phyloP scores from a whole-genome alignment of 192 early-diverging fungal genomes.

The Chytriomyces hyalinus region DNA sequence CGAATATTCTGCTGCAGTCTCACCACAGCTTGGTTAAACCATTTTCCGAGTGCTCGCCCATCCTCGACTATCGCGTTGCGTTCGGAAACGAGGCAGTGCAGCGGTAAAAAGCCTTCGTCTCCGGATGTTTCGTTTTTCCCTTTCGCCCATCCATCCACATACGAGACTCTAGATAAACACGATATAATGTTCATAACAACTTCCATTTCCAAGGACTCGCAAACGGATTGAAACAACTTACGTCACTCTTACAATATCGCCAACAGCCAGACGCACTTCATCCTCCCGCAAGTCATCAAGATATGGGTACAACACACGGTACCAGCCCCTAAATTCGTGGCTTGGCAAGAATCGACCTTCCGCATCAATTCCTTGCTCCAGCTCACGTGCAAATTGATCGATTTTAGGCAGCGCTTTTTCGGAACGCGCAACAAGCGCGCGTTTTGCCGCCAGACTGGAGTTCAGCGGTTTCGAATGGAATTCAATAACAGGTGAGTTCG shows the following conservation, averaged over 20 bases:
- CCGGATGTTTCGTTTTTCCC: constrained; percentile 13
- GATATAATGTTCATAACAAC: neutral
- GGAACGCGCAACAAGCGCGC: too few relatives aligned
- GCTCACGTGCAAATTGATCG: constrained; percentile 20
- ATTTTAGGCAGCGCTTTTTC: neutral
- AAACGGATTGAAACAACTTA: neutral
- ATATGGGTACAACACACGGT: constrained; percentile 28
- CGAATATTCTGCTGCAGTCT: neutral
- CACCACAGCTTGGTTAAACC: constrained; percentile 17
- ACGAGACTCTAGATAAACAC: constrained; percentile 16
- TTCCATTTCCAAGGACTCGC: neutral
- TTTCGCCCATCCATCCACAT: constrained; percentile 39
- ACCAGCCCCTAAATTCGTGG: constrained; percentile 13
- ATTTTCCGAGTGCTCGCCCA: constrained; percentile 18
- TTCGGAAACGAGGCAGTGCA: constrained; percentile 25
- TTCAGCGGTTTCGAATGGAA: too few relatives aligned
- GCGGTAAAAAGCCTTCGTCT: constrained; percentile 27
- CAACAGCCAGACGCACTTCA: constrained; percentile 20
- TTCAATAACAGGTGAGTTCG: too few relatives aligned
- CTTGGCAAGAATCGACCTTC: constrained; percentile 28
- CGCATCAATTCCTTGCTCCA: constrained; percentile 25
- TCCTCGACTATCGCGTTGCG: constrained; percentile 22
- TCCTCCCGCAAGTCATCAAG: constrained; percentile 10
- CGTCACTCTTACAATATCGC: constrained; percentile 19
- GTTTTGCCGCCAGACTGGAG: too few relatives aligned